Evolutionary conservation across 495 filamentous ascomycete species (phyloP).

Genomic region (Daldinia caldariorum): DNA sequence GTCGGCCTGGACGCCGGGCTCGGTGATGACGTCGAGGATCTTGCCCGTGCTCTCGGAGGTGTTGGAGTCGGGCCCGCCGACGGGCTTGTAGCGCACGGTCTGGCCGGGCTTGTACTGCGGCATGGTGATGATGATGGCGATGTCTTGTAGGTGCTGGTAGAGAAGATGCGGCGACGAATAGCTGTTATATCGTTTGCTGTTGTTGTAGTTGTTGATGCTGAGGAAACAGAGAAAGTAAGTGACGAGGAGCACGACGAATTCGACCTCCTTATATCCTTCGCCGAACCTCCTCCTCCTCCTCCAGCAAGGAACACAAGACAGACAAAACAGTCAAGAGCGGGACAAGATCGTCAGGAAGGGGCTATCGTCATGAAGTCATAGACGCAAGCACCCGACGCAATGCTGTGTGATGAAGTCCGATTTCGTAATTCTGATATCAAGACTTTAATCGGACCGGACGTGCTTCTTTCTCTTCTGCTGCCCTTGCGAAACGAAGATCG

Average conservation of each 20-base stretch:
- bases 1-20: slow-evolving; percentile 54
- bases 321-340: not conserved
- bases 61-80: slow-evolving; percentile 53
- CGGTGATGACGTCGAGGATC: slow-evolving; percentile 52
- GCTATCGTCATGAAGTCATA: slow-evolving; percentile 31
- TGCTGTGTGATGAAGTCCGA: slow-evolving; percentile 10
- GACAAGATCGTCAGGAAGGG: not conserved
- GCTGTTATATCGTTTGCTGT: no score
- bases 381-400: not conserved
- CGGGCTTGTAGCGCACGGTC: slow-evolving; percentile 55
- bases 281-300: not conserved
- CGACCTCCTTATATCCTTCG: not conserved
- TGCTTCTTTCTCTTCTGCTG: no score
- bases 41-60: slow-evolving; percentile 53
- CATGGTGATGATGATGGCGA: slow-evolving; percentile 2
- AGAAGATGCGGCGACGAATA: no score
- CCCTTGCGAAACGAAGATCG: not conserved
- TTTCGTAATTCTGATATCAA: slow-evolving; percentile 41
- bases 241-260: no score
- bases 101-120: slow-evolving; percentile 46
- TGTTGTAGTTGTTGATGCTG: no score
- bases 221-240: no score
- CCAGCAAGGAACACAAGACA: not conserved
- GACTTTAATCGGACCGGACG: slow-evolving; percentile 3
- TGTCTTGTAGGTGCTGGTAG: not conserved